Percentiles rank a stretch among this genome's conserved stretches.
Evolutionary conservation across 495 filamentous ascomycete species (phyloP).

Genomic region (Bacidia rubella): DNA sequence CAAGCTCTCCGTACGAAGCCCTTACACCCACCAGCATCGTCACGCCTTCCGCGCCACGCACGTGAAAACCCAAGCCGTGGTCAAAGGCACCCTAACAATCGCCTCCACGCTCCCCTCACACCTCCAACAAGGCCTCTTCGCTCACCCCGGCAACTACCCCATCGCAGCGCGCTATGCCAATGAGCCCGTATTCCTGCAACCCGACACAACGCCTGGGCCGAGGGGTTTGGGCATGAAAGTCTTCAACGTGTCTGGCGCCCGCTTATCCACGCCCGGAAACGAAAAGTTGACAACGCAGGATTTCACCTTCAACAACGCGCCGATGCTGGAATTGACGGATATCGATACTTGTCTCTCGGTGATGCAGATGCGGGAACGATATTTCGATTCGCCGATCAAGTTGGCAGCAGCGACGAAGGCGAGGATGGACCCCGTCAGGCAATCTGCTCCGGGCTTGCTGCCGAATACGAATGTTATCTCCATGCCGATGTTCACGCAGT

Average conservation of each 20-base stretch:
- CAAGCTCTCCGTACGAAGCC: too few species aligned
- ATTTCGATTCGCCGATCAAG: slow-evolving; percentile 6
- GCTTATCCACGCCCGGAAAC: slow-evolving; percentile 2
- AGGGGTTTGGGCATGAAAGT: slow-evolving; percentile 9
- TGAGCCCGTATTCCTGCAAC: slow-evolving; percentile 13
- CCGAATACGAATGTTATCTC: slow-evolving; percentile 15
- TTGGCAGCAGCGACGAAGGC: background rate
- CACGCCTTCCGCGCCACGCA: slow-evolving; percentile 18
- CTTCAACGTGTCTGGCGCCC: slow-evolving; percentile 4
- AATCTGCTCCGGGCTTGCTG: slow-evolving; percentile 9
- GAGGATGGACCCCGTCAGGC: slow-evolving; percentile 9
- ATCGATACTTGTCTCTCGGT: slow-evolving; percentile 11
- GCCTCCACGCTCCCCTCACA: slow-evolving; percentile 11
- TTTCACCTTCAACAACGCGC: slow-evolving; percentile 16
- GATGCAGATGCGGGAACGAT: slow-evolving; percentile 10
- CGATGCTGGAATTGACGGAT: slow-evolving; percentile 14
- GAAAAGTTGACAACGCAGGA: slow-evolving; percentile 4
- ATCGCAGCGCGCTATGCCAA: slow-evolving; percentile 14
- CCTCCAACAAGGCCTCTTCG: slow-evolving; percentile 17
- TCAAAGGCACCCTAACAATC: slow-evolving; percentile 17
- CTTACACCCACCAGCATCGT: slow-evolving; percentile 10
- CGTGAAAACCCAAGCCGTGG: slow-evolving; percentile 15
- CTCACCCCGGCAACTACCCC: slow-evolving; percentile 14
- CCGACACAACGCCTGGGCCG: slow-evolving; percentile 9
- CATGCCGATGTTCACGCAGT: slow-evolving; percentile 7